These are phyloP conservation scores for Austroboletus rostrupii DNA, from an alignment of 1,284 basidiomycete species.

Conservation along the genomic window DNA sequence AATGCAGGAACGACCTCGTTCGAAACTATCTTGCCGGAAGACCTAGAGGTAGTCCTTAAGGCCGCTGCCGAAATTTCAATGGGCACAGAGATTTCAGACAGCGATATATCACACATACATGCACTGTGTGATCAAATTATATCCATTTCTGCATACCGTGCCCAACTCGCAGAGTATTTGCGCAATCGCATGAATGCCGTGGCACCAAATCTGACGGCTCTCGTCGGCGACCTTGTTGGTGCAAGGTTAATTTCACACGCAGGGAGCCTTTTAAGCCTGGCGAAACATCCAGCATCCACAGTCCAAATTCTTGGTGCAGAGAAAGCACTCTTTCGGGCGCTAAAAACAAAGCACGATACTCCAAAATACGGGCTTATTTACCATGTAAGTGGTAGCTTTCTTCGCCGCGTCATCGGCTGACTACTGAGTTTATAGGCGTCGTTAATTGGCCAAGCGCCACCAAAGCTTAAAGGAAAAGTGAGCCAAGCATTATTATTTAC, in stretches of 20 bases:
- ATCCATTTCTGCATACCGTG: constrained; percentile 89
- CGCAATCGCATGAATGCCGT: constrained; percentile 97
- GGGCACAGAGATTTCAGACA: constrained; percentile 98
- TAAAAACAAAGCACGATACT: constrained; percentile 71
- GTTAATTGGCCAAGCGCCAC: constrained; percentile 94
- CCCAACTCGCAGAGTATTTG: constrained; percentile 92
- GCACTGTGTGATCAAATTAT: constrained; percentile 97
- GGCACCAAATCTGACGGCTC: constrained; percentile 92
- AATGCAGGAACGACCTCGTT: constrained; percentile 87
- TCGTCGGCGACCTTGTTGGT: constrained; percentile 96
- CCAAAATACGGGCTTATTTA: too few relatives aligned
- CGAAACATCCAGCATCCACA: constrained; percentile 96
- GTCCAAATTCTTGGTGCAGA: constrained; percentile 98
- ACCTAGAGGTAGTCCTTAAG: constrained; percentile 88
- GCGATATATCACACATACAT: constrained; percentile 93
- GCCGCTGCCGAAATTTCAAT: constrained; percentile 94
- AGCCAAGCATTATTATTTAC: constrained; percentile 9
- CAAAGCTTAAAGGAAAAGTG: constrained; percentile 97
- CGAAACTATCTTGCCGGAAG: constrained; percentile 88
- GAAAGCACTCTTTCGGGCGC: constrained; percentile 95
- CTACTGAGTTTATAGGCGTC: constrained; percentile 58
- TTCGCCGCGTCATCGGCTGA: constrained; percentile 3
- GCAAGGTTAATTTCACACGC: constrained; percentile 96
- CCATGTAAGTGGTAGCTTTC: constrained; percentile 42
- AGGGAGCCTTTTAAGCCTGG: constrained; percentile 88